Base-by-base conservation (phyloP, 225 moss, liverwort and hornwort species). In the Takakia lepidozioides region DNA sequence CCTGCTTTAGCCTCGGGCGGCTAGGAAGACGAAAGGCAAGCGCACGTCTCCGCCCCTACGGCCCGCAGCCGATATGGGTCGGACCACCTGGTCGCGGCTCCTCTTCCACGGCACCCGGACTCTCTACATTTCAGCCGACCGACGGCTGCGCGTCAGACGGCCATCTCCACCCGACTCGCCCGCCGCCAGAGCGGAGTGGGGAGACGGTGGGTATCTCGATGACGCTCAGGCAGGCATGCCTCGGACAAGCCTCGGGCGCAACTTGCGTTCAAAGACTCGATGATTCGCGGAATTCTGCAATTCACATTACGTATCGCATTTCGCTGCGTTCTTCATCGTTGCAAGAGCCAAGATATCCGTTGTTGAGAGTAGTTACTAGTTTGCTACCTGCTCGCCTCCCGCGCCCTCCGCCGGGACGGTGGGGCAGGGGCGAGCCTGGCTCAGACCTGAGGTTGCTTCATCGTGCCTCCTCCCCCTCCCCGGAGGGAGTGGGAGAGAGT, bases 261-360 rank as follows among this genome's bases (percentile, higher is more conserved):
- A 68, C 56, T 55, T 68, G 68, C 61, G 44, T 70, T 70, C 69
- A 70, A 70, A 63, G 52, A 70, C 58, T 70, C 52, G 52, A 63
- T 70, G 69, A 58, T 63, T 70, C 46, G 45, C 53, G 57, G 69
- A 58, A 70, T 70, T 70, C 57, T 70, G 63, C 63, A 70, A 69
- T 69, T 69, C 69, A 71, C 65, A 65, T 59, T 60, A 71, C 41
- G 54, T 71, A 65, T 71, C 55, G 71, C 60, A 71, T 64, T 71
- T 71, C 38, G 54, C 48, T 71, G 65, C 71, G 55, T 71, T 71
- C 65, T 59, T 59, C 48, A 46, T 47, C 54, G 54, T 54, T 54
- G 54, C 54, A 41, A 55, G 54, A 55, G 54, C 54, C 54, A 26
- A 55, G 54, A 55, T 55, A 55, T 47, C 46, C 46, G 46, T 47